Evolutionary conservation across 129 eudicot genomes (phyloP).

Genomic region (Saussurea involucrata): DNA sequence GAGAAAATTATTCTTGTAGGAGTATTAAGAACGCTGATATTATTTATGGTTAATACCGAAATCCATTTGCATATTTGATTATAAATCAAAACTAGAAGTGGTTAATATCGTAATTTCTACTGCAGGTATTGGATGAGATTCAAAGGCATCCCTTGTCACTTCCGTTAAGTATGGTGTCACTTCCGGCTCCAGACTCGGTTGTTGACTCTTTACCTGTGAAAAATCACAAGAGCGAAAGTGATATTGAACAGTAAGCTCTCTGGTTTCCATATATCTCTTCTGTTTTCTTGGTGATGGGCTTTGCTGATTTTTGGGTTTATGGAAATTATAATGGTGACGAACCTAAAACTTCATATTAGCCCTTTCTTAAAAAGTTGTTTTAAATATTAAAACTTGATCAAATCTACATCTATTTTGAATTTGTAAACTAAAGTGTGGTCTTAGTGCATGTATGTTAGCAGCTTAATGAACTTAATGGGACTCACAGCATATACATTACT

Average conservation of each 20-base stretch:
- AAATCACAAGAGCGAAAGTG: constrained; percentile 34
- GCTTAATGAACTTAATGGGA: too few species aligned
- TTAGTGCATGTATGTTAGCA: too few species aligned
- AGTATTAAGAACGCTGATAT: not conserved
- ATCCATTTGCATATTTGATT: not conserved
- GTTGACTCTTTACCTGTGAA: constrained; percentile 60
- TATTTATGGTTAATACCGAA: not conserved
- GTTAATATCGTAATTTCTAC: not conserved
- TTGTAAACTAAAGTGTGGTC: not conserved
- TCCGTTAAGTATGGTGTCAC: constrained; percentile 50
- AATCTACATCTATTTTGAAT: not conserved
- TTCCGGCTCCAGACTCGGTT: constrained; percentile 67
- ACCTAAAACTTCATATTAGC: not conserved
- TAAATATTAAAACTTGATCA: not conserved
- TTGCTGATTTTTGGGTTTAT: not conserved
- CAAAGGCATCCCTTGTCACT: constrained; percentile 69
- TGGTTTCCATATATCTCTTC: not conserved
- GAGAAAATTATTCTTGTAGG: not conserved
- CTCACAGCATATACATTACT: too few species aligned
- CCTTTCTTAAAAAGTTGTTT: not conserved
- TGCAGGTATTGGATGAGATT: constrained; percentile 75
- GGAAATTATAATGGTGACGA: not conserved
- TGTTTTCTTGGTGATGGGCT: not conserved
- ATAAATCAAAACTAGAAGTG: not conserved
- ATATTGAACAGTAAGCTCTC: constrained; percentile 49